Evolutionary conservation across 139 green algal species (phyloP).

Genomic region (Micractinium sp.): DNA sequence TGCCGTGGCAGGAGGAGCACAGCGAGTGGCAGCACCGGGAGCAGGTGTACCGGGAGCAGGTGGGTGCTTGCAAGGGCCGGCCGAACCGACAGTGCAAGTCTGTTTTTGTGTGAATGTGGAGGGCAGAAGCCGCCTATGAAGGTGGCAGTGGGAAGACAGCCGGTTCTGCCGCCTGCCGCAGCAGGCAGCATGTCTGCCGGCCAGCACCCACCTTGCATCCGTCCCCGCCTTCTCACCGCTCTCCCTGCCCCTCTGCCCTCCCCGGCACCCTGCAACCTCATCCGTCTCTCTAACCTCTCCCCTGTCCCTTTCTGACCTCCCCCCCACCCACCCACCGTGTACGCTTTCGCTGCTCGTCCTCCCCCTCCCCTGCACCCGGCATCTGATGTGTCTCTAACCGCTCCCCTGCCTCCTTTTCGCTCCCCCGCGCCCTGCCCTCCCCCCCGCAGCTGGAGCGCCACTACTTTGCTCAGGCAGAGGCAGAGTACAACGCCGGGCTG

Average conservation of each 20-base stretch:
- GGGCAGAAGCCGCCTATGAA: no score
- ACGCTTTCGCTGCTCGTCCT: background rate
- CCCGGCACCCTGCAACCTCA: no score
- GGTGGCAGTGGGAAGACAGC: background rate
- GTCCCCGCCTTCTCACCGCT: no score
- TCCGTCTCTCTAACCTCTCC: no score
- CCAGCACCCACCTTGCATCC: no score
- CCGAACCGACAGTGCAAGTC: no score
- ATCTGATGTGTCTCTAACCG: no score
- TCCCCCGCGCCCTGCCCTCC: background rate
- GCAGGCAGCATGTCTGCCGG: no score
- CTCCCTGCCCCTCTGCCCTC: no score
- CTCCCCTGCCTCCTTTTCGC: background rate
- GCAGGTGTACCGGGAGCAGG: background rate
- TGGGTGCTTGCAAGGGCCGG: background rate
- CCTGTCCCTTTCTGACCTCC: background rate
- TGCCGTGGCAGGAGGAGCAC: background rate
- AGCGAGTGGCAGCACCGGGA: conserved; percentile 1
- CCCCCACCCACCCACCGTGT: background rate
- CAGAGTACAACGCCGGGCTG: conserved; percentile 10
- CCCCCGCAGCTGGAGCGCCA: conserved; percentile 4
- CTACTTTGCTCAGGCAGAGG: conserved; percentile 13
- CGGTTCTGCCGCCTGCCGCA: background rate
- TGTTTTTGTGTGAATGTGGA: background rate
- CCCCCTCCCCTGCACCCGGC: no score